phyloP scores from a whole-genome alignment of 371 early-diverging fungal genomes.

The Fennellomyces sp. region DNA sequence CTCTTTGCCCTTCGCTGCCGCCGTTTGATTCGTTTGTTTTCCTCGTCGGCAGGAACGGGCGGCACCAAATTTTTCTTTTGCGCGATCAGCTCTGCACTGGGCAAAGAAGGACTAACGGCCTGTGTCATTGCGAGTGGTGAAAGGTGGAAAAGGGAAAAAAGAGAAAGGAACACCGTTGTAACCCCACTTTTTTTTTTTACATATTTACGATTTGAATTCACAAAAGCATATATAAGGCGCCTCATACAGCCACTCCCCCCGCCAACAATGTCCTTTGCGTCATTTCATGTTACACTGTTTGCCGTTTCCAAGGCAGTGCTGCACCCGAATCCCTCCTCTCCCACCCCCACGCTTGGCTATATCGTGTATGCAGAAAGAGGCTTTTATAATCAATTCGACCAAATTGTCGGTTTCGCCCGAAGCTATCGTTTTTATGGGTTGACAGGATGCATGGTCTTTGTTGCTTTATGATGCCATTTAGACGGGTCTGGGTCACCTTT shows the following conservation, averaged over 20 bases:
- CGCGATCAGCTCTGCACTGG: neutral
- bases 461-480: too few relatives aligned
- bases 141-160: neutral
- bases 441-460: too few relatives aligned
- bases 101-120: neutral
- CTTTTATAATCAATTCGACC: too few relatives aligned
- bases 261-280: neutral
- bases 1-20: slow-evolving; percentile 6
- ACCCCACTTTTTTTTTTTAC: neutral
- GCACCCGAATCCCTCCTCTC: too few relatives aligned
- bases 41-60: neutral
- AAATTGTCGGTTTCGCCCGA: too few relatives aligned
- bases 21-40: neutral
- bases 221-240: neutral
- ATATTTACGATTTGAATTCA: neutral
- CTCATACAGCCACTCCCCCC: neutral
- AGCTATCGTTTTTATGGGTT: too few relatives aligned
- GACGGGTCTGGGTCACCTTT: too few relatives aligned
- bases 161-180: neutral
- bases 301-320: too few relatives aligned
- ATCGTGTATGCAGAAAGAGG: too few relatives aligned
- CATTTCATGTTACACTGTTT: neutral
- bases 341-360: too few relatives aligned
- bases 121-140: neutral
- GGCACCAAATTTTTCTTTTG: neutral